Evolutionary conservation across 176 grass and related monocot genomes (phyloP).

Genomic region (Triticum aestivum): IWGSC_CS_RefSeq_v2.1 NC_057812.1:32744186-32744685

Average conservation of each 20-base stretch:
- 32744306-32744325: neutral
- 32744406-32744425: conserved; percentile 80
- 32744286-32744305: neutral
- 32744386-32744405: conserved; percentile 87
- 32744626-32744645: neutral
- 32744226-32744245: neutral
- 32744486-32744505: neutral
- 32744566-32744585: neutral
- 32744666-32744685: neutral
- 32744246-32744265: neutral
- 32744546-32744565: neutral
- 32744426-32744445: conserved; percentile 87
- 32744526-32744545: neutral
- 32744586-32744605: neutral
- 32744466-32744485: conserved; percentile 83
- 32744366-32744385: conserved; percentile 54
- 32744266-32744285: neutral
- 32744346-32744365: neutral
- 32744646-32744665: neutral
- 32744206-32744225: neutral
- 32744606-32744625: conserved; percentile 2
- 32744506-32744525: neutral
- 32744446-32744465: conserved; percentile 97
- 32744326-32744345: neutral
- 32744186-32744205: neutral